Evolutionary conservation across 2,329 filamentous ascomycete genomes (phyloP), one percentile per base, ranked within the genome.

Genomic region (Verticillium longisporum): DNA sequence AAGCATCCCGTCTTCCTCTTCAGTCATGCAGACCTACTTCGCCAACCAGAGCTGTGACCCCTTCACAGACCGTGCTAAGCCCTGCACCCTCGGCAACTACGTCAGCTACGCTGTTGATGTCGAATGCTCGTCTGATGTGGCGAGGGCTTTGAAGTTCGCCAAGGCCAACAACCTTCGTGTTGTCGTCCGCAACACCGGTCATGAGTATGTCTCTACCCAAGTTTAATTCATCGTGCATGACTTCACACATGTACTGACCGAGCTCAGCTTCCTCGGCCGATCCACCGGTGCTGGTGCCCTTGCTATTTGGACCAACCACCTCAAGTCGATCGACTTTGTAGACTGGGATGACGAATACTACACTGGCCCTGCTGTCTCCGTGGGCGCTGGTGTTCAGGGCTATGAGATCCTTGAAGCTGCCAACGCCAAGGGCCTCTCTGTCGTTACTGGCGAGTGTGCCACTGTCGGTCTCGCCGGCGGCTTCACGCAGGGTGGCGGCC

Each of bases 301-400:
- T 15, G 69, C 71, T 14, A 66, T 78, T 55, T 77, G 75, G 73
- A 78, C 72, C 2, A 73, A 78, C 62, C 63, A 70, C 60, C 65
- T 78, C 60, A 77, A 79, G 68, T 66, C 73, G n/a, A 75, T 78
- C 32, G 62, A 77, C 36, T 75, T 80, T 64, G 68, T 75, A 26
- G 68, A 74, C 38, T 82, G 75, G 61, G 68, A 70, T 5, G 70
- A 74, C 38, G 26, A 67, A 4, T 62, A 73, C 54, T 87, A 86
- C 69, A 70, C 63, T 0, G 83, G 84, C 9, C 74, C 74, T n/a
- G 82, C 83, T 0, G 72, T 84, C 13, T 82, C 77, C 32, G 67
- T 86, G 34, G 82, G 80, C 3, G 79, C 84, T 6, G 84, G 85
- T 53, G 76, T 86, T 0, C 74, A 78, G 37, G 82, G 75, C 0